Conservation (phyloP, 202 grass and related monocot species). For the Brachypodium distachyon region DNA sequence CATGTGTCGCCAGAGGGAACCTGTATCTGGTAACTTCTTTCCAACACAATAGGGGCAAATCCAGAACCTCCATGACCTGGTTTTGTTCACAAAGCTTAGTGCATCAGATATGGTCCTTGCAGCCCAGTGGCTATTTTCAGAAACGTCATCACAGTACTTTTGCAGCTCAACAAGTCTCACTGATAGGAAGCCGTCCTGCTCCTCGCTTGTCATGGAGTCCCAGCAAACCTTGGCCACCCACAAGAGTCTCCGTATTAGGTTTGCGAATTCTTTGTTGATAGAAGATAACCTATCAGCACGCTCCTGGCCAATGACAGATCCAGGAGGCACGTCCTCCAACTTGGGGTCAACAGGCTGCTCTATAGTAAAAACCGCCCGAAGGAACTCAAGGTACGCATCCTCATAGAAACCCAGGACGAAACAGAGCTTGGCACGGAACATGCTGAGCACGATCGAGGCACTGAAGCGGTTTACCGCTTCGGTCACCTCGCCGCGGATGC, state of each 20-base stretch:
- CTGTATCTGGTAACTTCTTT: not conserved
- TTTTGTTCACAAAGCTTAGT: not conserved
- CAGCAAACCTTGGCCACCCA: not conserved
- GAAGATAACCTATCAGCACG: not conserved
- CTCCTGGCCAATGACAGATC: not conserved
- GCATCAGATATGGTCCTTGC: not conserved
- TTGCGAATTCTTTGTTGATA: not conserved
- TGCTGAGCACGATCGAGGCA: not conserved
- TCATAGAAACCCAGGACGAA: not conserved
- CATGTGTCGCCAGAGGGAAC: not conserved
- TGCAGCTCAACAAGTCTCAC: not conserved
- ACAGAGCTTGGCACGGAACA: not conserved
- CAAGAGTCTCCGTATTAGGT: not conserved
- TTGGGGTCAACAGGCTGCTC: not conserved
- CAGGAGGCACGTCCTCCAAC: not conserved
- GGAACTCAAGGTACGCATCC: not conserved
- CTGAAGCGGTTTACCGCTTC: not conserved
- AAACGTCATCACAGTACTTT: not conserved
- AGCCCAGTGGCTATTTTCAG: not conserved
- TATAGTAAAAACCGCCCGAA: not conserved
- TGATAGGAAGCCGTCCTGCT: not conserved
- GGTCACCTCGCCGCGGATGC: not conserved
- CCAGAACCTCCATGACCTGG: conserved; percentile 8
- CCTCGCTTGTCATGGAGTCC: not conserved
- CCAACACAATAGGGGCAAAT: conserved; percentile 1